Evolutionary conservation across 106 monocot species (phyloP), one percentile per base, ranked within the genome.

Genomic region (Dendrobium chrysotoxum): DNA sequence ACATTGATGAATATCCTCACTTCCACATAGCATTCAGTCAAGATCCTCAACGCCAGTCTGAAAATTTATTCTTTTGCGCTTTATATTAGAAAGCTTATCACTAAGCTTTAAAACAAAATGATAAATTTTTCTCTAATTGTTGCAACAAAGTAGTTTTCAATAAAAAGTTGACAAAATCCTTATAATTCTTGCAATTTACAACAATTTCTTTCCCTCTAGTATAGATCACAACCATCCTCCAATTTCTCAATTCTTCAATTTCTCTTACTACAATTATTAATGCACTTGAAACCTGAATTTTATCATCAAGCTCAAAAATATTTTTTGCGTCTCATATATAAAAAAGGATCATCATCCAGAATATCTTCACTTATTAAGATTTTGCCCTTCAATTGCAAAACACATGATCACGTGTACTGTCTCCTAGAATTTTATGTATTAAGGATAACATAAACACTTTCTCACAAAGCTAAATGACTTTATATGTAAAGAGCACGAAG

Each of bases 391-490:
- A 95, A 85, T 86, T 95, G 91, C 81, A 73, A 80, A 90, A 95
- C 6, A 86, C 75, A 9, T 83, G 89, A 70, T 90, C 90, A 76
- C 92, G 85, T 10, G 83, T 73, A 64, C 2, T 40, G 40, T 40
- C 93, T 67, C 89, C 78, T 85, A 91, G 93, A 44, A 91, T 87
- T 80, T 82, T 85, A 77, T 93, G 89, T 91, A n/a, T n/a, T n/a
- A n/a, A n/a, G n/a, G n/a, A 88, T 68, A 93, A 76, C 72, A 89
- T 91, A 85, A 93, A 84, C 5, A 93, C 68, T 50, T 91, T 80
- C 21, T 91, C 91, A 50, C 82, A 87, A 58, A 91, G 89, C 7
- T 21, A 40, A n/a, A n/a, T n/a, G n/a, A n/a, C n/a, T n/a, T n/a
- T n/a, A n/a, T n/a, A n/a, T n/a, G n/a, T n/a, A n/a, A n/a, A n/a